Percentiles rank a stretch among this genome's conserved stretches.
These are phyloP conservation scores for Euphorbia lathyris DNA, from an alignment of 345 rosid genomes.

Conservation along the genomic window DNA sequence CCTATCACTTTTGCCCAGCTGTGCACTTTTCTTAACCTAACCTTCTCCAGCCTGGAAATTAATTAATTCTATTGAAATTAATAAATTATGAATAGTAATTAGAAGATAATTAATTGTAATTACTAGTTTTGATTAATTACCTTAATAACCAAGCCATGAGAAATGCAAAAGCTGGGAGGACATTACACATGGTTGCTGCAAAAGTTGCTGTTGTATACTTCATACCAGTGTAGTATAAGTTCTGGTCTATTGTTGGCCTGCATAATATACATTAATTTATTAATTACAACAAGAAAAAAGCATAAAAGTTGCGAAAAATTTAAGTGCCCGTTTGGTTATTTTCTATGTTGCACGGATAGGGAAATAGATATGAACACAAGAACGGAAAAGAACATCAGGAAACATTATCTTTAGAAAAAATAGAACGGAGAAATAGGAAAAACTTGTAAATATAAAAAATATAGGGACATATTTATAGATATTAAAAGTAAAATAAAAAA, in stretches of 20 bases:
- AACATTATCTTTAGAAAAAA: too few relatives aligned
- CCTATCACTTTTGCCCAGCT: constrained; percentile 88
- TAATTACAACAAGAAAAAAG: not conserved
- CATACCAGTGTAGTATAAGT: constrained; percentile 74
- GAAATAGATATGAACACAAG: too few relatives aligned
- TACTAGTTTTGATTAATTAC: constrained; percentile 25
- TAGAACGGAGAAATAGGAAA: too few relatives aligned
- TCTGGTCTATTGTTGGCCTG: constrained; percentile 68
- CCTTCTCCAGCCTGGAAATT: constrained; percentile 61
- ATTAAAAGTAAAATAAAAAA: too few relatives aligned
- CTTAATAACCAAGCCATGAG: constrained; percentile 76
- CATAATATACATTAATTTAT: not conserved
- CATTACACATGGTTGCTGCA: constrained; percentile 69
- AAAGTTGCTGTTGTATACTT: constrained; percentile 82
- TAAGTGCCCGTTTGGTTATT: too few relatives aligned
- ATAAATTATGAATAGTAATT: too few relatives aligned
- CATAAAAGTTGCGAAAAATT: not conserved
- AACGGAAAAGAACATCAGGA: too few relatives aligned
- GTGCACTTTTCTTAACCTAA: constrained; percentile 45
- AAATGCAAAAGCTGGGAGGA: constrained; percentile 84
- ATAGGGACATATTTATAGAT: too few relatives aligned
- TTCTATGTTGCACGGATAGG: too few relatives aligned
- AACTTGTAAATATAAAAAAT: too few relatives aligned
- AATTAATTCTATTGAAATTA: not conserved
- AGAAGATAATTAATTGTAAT: not conserved